phyloP scores from a whole-genome alignment of 495 filamentous ascomycete genomes.

The Penicillium alfredii region DNA sequence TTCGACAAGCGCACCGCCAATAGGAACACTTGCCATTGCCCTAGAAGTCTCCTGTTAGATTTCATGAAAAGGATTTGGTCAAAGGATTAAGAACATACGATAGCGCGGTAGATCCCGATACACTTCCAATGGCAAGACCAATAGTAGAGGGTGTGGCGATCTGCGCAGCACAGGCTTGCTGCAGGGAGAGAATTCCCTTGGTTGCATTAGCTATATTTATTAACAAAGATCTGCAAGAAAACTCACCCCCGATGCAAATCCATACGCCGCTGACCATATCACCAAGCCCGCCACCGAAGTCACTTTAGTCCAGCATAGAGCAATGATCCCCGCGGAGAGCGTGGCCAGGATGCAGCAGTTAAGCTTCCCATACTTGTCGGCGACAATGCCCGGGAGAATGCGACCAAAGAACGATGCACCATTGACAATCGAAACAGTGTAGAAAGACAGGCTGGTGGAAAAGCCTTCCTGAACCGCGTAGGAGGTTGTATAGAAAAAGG shows the following conservation, averaged over 20 bases:
- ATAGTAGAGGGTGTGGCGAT: constrained; percentile 25
- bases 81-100: too few species aligned
- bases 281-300: constrained; percentile 30
- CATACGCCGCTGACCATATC: constrained; percentile 33
- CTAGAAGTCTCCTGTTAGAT: too few species aligned
- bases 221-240: background rate
- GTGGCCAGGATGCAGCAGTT: constrained; percentile 61
- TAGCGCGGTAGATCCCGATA: constrained; percentile 29
- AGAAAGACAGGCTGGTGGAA: constrained; percentile 31
- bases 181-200: constrained; percentile 37
- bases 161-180: constrained; percentile 38
- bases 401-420: constrained; percentile 40
- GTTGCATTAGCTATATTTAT: background rate
- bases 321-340: constrained; percentile 47
- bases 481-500: constrained; percentile 39
- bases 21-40: too few species aligned
- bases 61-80: too few species aligned
- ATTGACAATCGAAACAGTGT: constrained; percentile 45
- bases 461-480: constrained; percentile 32
- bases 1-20: too few species aligned
- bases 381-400: constrained; percentile 48
- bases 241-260: constrained; percentile 37
- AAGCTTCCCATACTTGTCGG: constrained; percentile 64
- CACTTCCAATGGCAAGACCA: constrained; percentile 29
- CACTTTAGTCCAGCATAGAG: constrained; percentile 35